Conservation (phyloP, 306 rosid genomes). For the Oxytropis ochrocephala region DNA sequence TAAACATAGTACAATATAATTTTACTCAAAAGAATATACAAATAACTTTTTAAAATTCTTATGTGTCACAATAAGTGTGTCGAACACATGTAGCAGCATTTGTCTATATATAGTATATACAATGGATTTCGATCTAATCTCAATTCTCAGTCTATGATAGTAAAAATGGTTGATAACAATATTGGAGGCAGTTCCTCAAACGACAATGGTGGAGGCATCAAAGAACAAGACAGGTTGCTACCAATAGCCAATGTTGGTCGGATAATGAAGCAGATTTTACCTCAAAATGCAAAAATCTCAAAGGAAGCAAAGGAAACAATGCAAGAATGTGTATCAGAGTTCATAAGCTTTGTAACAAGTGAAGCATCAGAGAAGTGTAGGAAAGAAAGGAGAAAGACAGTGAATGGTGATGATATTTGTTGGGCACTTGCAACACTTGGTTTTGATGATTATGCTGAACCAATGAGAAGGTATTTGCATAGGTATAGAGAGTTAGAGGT, state of each 20-base stretch:
- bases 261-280: conserved; percentile 78
- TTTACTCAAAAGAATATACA: neutral
- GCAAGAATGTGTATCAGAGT: conserved; percentile 94
- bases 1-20: no score
- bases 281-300: conserved; percentile 71
- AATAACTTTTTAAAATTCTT: neutral
- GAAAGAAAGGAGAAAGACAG: conserved; percentile 83
- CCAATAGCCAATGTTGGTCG: conserved; percentile 90
- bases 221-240: conserved; percentile 67
- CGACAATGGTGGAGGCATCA: conserved; percentile 30
- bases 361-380: conserved; percentile 84
- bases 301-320: conserved; percentile 84
- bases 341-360: conserved; percentile 78
- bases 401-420: conserved; percentile 80
- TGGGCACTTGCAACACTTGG: conserved; percentile 72
- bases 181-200: conserved; percentile 25
- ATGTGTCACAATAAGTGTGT: neutral
- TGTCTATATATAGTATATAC: conserved; percentile 15
- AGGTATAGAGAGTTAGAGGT: conserved; percentile 62
- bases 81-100: neutral
- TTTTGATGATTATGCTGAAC: conserved; percentile 74
- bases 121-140: conserved; percentile 6
- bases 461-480: conserved; percentile 57
- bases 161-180: conserved; percentile 15
- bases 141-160: neutral